phyloP scores from a whole-genome alignment of 192 early-diverging fungal species.

The Mortierella claussenii region DNA sequence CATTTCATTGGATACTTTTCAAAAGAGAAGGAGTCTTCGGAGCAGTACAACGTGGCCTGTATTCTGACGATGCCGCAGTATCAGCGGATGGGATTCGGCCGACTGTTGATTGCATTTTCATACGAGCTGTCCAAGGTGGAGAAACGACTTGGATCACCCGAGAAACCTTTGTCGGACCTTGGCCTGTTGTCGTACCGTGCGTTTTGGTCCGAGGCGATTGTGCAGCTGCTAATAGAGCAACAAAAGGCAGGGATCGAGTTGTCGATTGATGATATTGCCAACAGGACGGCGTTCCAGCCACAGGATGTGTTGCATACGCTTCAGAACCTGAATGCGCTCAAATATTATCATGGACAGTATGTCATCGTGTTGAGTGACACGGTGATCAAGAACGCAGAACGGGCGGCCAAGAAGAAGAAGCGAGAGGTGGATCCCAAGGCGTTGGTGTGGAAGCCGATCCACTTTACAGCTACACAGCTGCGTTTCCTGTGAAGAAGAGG shows the following conservation, averaged over 20 bases:
- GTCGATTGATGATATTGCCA: conserved; percentile 89
- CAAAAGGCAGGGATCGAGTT: conserved; percentile 75
- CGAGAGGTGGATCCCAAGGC: conserved; percentile 83
- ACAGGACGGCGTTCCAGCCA: conserved; percentile 84
- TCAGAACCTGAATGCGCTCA: conserved; percentile 87
- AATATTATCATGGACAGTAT: conserved; percentile 91
- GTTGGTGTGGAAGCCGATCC: conserved; percentile 83
- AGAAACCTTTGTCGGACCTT: conserved; percentile 98
- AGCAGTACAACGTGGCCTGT: conserved; percentile 98
- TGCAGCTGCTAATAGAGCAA: conserved; percentile 76
- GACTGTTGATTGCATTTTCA: conserved; percentile 94
- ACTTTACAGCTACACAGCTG: conserved; percentile 80
- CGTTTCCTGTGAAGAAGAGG: conserved; percentile 76
- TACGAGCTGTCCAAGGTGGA: conserved; percentile 97
- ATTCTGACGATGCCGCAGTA: conserved; percentile 98
- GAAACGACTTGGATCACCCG: conserved; percentile 93
- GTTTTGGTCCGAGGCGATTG: conserved; percentile 94
- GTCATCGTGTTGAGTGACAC: conserved; percentile 90
- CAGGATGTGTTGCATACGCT: conserved; percentile 94
- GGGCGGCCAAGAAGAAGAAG: conserved; percentile 80
- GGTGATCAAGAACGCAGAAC: conserved; percentile 83
- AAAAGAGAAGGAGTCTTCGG: conserved; percentile 97
- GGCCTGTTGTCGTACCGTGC: conserved; percentile 94
- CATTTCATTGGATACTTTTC: conserved; percentile 98
- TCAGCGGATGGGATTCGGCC: conserved; percentile 96